phyloP scores from a whole-genome alignment of 306 rosid species.

The Mimosa pudica region DNA sequence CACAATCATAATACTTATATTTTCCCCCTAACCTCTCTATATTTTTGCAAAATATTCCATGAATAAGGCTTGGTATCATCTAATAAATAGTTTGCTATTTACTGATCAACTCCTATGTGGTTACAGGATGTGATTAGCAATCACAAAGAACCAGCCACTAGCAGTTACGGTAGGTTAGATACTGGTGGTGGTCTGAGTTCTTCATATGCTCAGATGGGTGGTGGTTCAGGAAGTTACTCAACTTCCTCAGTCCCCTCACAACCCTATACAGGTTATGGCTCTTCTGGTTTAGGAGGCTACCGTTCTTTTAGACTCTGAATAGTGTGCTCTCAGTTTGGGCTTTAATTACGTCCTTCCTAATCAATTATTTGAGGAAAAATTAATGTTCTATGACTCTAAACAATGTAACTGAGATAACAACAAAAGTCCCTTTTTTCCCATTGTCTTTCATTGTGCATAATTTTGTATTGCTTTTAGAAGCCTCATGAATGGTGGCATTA shows the following conservation, averaged over 20 bases:
- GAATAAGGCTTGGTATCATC: conserved; percentile 17
- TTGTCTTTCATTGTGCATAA: conserved; percentile 33
- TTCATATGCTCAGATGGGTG: conserved; percentile 72
- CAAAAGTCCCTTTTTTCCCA: conserved; percentile 36
- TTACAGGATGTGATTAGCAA: conserved; percentile 75
- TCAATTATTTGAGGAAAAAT: conserved; percentile 37
- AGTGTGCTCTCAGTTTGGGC: conserved; percentile 37
- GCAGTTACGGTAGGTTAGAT: conserved; percentile 70
- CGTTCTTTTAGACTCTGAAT: conserved; percentile 77
- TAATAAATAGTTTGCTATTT: conserved; percentile 6
- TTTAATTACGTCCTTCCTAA: conserved; percentile 22
- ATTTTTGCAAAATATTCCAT: conserved; percentile 8
- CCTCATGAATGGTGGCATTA: neutral
- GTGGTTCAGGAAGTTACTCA: conserved; percentile 52
- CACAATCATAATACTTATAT: conserved; percentile 2
- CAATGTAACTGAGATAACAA: conserved; percentile 46
- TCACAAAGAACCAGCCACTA: conserved; percentile 64
- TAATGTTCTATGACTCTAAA: conserved; percentile 35
- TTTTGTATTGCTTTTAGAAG: conserved; percentile 33
- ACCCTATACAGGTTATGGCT: conserved; percentile 72
- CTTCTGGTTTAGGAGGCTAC: conserved; percentile 83
- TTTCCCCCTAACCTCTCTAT: neutral
- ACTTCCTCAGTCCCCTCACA: conserved; percentile 69
- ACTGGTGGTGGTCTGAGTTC: conserved; percentile 57
- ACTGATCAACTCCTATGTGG: conserved; percentile 25